These are phyloP conservation scores for Ceratocystis albifundus DNA, from an alignment of 2,329 filamentous ascomycete genomes.

Conservation along the genomic window DNA sequence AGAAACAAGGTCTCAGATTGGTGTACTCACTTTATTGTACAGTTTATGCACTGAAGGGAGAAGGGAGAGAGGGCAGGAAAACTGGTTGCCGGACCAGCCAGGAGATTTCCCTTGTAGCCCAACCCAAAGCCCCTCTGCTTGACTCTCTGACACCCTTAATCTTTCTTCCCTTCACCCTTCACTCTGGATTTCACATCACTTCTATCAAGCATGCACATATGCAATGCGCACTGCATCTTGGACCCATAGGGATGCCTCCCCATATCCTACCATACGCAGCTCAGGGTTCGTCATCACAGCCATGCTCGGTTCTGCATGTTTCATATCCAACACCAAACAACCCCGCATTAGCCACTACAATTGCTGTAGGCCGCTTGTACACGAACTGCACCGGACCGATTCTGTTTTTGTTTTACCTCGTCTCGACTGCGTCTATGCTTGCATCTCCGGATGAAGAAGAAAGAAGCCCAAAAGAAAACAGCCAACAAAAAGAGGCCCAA, in stretches of 20 bases:
- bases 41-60: background rate
- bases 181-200: background rate
- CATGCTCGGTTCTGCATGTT: constrained; percentile 9
- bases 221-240: background rate
- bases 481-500: background rate
- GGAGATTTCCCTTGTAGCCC: background rate
- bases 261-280: background rate
- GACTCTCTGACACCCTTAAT: background rate
- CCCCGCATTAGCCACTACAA: background rate
- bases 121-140: background rate
- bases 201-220: background rate
- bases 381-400: no score
- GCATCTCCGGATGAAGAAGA: no score
- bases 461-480: no score
- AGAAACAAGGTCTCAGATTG: constrained; percentile 11
- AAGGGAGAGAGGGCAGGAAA: background rate
- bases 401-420: no score
- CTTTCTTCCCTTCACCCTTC: no score
- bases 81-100: background rate
- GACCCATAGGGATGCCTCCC: background rate
- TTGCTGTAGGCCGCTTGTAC: no score
- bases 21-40: background rate
- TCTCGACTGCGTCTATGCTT: no score
- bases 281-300: background rate
- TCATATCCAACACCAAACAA: background rate